Conservation (phyloP, 2,329 filamentous ascomycete genomes). For the Waltergamsia citrina region DNA sequence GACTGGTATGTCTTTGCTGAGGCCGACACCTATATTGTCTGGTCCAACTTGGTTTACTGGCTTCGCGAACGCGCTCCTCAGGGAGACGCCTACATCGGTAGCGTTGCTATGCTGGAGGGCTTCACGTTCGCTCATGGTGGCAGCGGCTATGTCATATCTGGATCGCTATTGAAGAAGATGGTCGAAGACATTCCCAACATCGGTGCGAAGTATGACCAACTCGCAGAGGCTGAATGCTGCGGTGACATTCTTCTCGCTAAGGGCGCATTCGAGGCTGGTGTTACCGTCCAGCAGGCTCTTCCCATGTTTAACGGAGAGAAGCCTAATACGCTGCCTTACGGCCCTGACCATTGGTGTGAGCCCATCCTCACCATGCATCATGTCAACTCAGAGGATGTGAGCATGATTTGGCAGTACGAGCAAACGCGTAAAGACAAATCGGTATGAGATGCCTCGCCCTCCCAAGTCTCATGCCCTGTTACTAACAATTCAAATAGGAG, state of each 20-base stretch:
- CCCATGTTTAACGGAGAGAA: constrained; percentile 50
- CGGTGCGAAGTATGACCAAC: constrained; percentile 34
- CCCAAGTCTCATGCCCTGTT: not conserved
- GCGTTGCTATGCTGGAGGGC: constrained; percentile 33
- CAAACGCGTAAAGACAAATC: constrained; percentile 32
- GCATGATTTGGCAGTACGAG: constrained; percentile 42
- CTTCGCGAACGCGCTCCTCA: constrained; percentile 29
- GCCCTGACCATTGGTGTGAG: constrained; percentile 42
- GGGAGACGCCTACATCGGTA: constrained; percentile 40
- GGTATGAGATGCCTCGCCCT: constrained; percentile 11
- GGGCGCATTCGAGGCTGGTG: constrained; percentile 32
- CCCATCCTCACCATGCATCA: constrained; percentile 49
- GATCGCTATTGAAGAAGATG: constrained; percentile 38
- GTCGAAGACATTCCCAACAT: constrained; percentile 31
- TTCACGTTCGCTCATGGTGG: constrained; percentile 47
- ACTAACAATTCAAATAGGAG: constrained; percentile 18
- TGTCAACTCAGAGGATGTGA: constrained; percentile 41
- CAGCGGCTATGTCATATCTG: constrained; percentile 46
- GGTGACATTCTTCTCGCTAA: constrained; percentile 42
- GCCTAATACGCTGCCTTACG: constrained; percentile 38
- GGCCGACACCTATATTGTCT: constrained; percentile 48
- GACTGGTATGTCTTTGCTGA: constrained; percentile 54
- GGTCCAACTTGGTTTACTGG: constrained; percentile 42
- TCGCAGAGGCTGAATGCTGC: constrained; percentile 34
- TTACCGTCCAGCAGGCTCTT: constrained; percentile 31